phyloP scores from a whole-genome alignment of 2,329 filamentous ascomycete species.

The Westerdykella ornata region DNA sequence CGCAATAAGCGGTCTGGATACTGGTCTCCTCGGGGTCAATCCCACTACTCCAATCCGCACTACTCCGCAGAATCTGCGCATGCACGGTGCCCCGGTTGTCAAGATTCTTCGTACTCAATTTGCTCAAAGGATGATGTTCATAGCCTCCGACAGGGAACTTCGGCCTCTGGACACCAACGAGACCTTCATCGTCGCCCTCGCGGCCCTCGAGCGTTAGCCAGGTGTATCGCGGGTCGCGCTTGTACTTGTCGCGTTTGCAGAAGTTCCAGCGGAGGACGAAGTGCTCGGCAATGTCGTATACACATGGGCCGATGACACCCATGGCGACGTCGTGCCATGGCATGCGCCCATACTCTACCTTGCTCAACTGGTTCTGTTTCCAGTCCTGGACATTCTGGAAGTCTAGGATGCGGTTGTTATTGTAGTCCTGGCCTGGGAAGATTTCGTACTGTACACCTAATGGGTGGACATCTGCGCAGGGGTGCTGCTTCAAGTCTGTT shows the following conservation, averaged over 20 bases:
- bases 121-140: constrained; percentile 67
- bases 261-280: constrained; percentile 96
- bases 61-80: constrained; percentile 83
- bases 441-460: constrained; percentile 74
- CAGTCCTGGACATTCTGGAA: constrained; percentile 87
- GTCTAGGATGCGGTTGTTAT: constrained; percentile 95
- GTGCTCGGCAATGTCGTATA: constrained; percentile 92
- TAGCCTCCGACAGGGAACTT: constrained; percentile 87
- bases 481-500: constrained; percentile 72
- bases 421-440: constrained; percentile 95
- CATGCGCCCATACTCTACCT: constrained; percentile 89
- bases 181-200: constrained; percentile 70
- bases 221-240: constrained; percentile 73
- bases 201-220: constrained; percentile 78
- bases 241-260: constrained; percentile 95
- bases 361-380: constrained; percentile 88
- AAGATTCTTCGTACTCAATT: constrained; percentile 58
- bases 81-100: constrained; percentile 62
- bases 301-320: constrained; percentile 80
- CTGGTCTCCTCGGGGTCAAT: constrained; percentile 71
- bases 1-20: constrained; percentile 80
- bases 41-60: constrained; percentile 87
- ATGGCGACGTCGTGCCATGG: constrained; percentile 97
- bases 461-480: constrained; percentile 80
- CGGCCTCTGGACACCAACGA: constrained; percentile 81